Evolutionary conservation across 208 protist genomes (phyloP).

Genomic region (Leishmania lainsoni): DNA sequence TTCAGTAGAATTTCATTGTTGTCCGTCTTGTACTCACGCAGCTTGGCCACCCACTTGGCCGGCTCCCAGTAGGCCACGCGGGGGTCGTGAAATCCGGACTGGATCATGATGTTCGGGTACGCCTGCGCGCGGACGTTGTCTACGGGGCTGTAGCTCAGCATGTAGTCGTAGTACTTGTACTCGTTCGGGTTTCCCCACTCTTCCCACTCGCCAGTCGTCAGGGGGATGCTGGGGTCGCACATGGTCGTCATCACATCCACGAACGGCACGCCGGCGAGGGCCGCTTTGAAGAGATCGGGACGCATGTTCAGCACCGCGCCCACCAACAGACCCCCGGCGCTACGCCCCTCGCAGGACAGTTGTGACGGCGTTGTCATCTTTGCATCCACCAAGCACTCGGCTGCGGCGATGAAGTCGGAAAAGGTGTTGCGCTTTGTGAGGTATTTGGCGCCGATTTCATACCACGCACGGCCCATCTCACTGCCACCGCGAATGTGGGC

Average conservation of each 20-base stretch:
- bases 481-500: conserved; percentile 93
- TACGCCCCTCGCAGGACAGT: conserved; percentile 90
- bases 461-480: conserved; percentile 92
- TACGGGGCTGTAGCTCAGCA: conserved; percentile 93
- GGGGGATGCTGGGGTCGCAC: conserved; percentile 90
- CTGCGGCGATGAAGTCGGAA: conserved; percentile 90
- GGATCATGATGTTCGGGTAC: conserved; percentile 86
- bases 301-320: conserved; percentile 93
- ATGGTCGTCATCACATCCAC: conserved; percentile 96
- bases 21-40: conserved; percentile 84
- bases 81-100: conserved; percentile 86
- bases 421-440: conserved; percentile 94
- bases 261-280: conserved; percentile 92
- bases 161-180: conserved; percentile 94
- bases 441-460: conserved; percentile 93
- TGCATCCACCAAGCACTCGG: conserved; percentile 82
- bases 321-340: conserved; percentile 93
- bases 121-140: conserved; percentile 90
- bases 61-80: conserved; percentile 94
- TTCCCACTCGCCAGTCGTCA: conserved; percentile 92
- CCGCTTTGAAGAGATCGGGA: conserved; percentile 86
- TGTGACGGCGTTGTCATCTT: conserved; percentile 65
- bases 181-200: conserved; percentile 97
- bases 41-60: conserved; percentile 88
- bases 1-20: conserved; percentile 84